Base-by-base conservation (phyloP, 768 basidiomycete genomes). In the Gautieria morchelliformis region DNA sequence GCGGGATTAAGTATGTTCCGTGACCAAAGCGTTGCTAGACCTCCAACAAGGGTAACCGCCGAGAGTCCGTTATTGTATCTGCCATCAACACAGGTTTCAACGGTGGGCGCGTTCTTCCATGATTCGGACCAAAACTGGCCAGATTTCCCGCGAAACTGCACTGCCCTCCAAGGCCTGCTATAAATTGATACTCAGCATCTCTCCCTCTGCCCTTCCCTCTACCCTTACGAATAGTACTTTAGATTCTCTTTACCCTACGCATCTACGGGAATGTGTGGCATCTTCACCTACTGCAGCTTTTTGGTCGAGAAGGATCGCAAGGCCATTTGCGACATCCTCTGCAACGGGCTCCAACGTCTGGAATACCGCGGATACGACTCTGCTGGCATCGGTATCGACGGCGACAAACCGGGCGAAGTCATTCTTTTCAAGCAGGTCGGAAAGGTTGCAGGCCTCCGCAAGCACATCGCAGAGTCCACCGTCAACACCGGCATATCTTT, bases 341-440 rank as follows among this genome's bases (percentile, higher is more conserved):
- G 84, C 66, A 87, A 85, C 57, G 96, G 94, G 61, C 87, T 99
- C 59, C 84, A 89, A 54, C 85, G 96, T 59, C 85, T 97, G 64
- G 96, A 99, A 70, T 99, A 99, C 72, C 88, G 96, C 68, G 96
- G 96, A 41, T 99, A 99, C 68, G 96, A 99, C 70, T 93, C 89
- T 63, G 96, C 95, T 20, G 90, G 90, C 64, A 72, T 93, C 45
- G 84, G 85, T 58, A 81, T 97, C 63, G 96, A 99, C 66, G 95
- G 93, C 42, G 94, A 98, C 75, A 83, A 84, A 63, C 74, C 83
- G 1, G 83, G 83, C 46, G 74, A 85, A 49, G 78, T 91, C 48
- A 59, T 88, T 50, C 92, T 84, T 75, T 97, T 94, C 84, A 97
- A 96, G 77, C 87, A 95, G 71, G 96, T 98, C 52, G 96, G 96